Evolutionary conservation across 768 basidiomycete genomes (phyloP).

Genomic region (Leucocoprinus sp.): DNA sequence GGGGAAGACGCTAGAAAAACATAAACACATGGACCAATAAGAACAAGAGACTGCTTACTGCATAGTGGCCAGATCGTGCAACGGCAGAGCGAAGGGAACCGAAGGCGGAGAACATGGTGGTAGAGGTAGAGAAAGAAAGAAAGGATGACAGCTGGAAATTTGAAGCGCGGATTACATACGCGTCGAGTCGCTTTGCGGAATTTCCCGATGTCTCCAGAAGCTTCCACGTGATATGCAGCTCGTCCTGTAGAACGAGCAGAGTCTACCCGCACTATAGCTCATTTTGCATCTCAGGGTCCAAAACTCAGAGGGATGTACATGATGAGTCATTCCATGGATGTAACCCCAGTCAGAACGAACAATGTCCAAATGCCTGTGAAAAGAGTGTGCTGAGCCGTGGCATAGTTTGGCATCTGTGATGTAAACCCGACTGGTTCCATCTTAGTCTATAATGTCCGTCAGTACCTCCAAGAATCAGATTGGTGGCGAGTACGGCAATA

Average conservation of each 20-base stretch:
- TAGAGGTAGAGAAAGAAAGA: slow-evolving; percentile 34
- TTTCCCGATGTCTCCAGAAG: slow-evolving; percentile 24
- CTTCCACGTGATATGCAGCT: slow-evolving; percentile 18
- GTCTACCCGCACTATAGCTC: too few relatives aligned
- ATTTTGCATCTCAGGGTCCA: too few relatives aligned
- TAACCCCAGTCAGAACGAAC: too few relatives aligned
- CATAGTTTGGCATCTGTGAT: too few relatives aligned
- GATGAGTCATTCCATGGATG: too few relatives aligned
- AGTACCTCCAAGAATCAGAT: slow-evolving; percentile 37
- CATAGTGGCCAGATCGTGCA: slow-evolving; percentile 55
- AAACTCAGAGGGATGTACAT: too few relatives aligned
- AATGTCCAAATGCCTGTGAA: too few relatives aligned
- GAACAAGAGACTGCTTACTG: slow-evolving; percentile 30
- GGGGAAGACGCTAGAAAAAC: slow-evolving; percentile 47
- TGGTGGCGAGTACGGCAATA: slow-evolving; percentile 69
- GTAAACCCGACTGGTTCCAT: slow-evolving; percentile 10
- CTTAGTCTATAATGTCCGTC: slow-evolving; percentile 12
- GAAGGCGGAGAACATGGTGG: slow-evolving; percentile 67
- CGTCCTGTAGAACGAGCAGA: too few relatives aligned
- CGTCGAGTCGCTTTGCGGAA: slow-evolving; percentile 12
- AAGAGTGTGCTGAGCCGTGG: too few relatives aligned
- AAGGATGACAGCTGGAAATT: slow-evolving; percentile 13
- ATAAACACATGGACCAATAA: slow-evolving; percentile 6
- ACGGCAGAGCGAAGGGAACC: slow-evolving; percentile 55
- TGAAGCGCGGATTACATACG: slow-evolving; percentile 12